phyloP scores from a whole-genome alignment of 441 rosid species.

The Gossypium trilobum region DNA sequence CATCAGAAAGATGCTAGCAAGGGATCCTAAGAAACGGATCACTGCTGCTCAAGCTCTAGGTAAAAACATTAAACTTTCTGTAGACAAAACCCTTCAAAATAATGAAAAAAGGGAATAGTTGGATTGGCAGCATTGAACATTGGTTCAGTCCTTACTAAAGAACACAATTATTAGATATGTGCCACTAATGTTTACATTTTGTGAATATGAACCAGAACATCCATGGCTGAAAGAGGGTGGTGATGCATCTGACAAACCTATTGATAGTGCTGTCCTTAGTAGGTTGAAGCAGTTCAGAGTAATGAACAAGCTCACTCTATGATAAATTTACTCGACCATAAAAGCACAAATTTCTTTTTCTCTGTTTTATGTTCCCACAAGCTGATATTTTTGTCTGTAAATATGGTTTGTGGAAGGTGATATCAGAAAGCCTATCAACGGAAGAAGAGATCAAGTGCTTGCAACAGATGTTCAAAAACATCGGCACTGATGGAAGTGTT shows the following conservation, averaged over 20 bases:
- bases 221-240: conserved; percentile 68
- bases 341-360: neutral
- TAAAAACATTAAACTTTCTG: conserved; percentile 20
- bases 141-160: neutral
- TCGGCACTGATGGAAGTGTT: conserved; percentile 74
- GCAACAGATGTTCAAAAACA: conserved; percentile 72
- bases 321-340: neutral
- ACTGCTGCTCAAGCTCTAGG: conserved; percentile 50
- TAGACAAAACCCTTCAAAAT: neutral
- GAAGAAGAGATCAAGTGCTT: conserved; percentile 79
- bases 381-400: neutral
- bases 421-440: conserved; percentile 56
- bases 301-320: conserved; percentile 53
- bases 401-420: conserved; percentile 37
- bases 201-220: conserved; percentile 46
- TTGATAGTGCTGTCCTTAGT: conserved; percentile 65
- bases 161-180: neutral
- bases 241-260: conserved; percentile 52
- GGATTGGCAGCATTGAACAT: neutral
- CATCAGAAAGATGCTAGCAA: conserved; percentile 36
- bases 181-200: neutral
- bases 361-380: neutral
- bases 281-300: conserved; percentile 84
- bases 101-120: neutral
- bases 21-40: conserved; percentile 45